Evolutionary conservation across 169 alveolate genomes (phyloP).

Genomic region (Amoebophrya sp.): DNA sequence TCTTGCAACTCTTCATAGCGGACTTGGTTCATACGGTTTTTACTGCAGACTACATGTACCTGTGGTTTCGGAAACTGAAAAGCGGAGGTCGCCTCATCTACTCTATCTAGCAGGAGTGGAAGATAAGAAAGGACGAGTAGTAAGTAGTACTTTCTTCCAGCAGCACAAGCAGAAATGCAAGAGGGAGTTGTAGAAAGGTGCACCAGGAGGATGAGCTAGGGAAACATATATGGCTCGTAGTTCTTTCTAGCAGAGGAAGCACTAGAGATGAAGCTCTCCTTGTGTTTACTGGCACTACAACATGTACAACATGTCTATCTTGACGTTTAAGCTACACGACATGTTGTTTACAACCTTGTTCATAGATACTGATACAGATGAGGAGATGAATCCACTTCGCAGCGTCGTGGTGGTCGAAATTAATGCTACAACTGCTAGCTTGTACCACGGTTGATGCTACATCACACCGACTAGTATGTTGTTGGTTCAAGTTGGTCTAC

Average conservation of each 20-base stretch:
- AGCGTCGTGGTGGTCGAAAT: too few species aligned
- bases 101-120: too few species aligned
- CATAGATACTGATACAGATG: too few species aligned
- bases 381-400: too few species aligned
- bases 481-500: too few species aligned
- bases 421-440: too few species aligned
- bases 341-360: too few species aligned
- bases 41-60: slow-evolving; percentile 43
- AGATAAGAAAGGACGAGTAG: not conserved
- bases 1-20: slow-evolving; percentile 47
- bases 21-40: slow-evolving; percentile 48
- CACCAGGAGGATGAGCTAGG: not conserved
- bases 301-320: too few species aligned
- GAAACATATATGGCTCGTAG: not conserved
- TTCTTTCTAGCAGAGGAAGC: not conserved
- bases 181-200: not conserved
- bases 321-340: too few species aligned
- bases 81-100: slow-evolving; percentile 44
- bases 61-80: slow-evolving; percentile 48
- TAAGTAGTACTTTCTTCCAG: not conserved
- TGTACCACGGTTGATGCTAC: too few species aligned
- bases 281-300: too few species aligned
- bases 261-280: not conserved
- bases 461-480: too few species aligned
- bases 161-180: not conserved